phyloP scores from a whole-genome alignment of 2,329 filamentous ascomycete genomes.

The Neopestalotiopsis rosae region DNA sequence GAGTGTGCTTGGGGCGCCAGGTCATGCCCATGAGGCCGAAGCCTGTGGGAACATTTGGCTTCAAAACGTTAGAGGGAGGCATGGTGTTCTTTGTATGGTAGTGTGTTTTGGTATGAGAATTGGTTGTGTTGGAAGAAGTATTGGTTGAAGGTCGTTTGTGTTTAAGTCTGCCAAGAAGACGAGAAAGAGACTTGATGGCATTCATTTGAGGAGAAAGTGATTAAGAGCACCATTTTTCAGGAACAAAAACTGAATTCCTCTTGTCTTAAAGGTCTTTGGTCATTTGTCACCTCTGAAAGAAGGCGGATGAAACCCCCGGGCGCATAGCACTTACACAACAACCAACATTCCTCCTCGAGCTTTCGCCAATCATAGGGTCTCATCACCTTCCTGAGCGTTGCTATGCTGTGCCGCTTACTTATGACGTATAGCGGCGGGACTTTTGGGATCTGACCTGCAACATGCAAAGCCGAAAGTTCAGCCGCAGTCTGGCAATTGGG shows the following conservation, averaged over 20 bases:
- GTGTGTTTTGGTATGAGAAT: background rate
- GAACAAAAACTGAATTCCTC: background rate
- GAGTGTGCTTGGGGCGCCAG: slow-evolving; percentile 28
- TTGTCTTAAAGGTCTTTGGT: background rate
- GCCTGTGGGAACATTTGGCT: slow-evolving; percentile 12
- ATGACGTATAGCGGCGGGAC: background rate
- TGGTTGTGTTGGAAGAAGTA: background rate
- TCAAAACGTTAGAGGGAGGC: slow-evolving; percentile 2
- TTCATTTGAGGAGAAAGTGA: background rate
- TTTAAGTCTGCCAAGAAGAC: background rate
- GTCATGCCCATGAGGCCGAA: slow-evolving; percentile 29
- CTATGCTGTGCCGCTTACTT: background rate
- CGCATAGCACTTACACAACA: background rate
- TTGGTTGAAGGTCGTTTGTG: background rate
- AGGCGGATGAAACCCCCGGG: background rate
- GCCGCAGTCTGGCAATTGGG: background rate
- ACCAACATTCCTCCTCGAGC: background rate
- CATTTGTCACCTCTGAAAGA: background rate
- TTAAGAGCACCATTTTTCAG: background rate
- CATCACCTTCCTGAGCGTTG: background rate
- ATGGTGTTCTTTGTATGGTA: background rate
- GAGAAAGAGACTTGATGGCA: background rate
- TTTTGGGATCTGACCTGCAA: background rate
- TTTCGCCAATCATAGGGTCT: background rate
- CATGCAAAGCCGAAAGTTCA: slow-evolving; percentile 3